A percentile compares a stretch with the other conserved stretches of the same genome.
Conservation (phyloP, 768 basidiomycete genomes). For the Pleurotus citrinopileatus region DNA sequence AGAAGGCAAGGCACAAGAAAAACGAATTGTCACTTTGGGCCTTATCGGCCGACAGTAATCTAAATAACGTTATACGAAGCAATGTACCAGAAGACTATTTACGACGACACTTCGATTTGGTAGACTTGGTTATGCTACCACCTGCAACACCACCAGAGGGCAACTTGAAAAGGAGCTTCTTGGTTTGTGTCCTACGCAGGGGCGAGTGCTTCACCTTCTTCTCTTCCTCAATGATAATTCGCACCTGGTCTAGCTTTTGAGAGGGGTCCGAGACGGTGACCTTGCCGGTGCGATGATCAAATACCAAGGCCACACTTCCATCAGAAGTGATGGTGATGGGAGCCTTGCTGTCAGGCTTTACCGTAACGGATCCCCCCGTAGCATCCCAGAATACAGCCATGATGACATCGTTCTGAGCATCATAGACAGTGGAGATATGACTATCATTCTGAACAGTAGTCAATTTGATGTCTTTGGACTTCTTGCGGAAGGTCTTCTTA, state of each 20-base stretch:
- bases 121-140: background rate
- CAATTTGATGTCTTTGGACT: slow-evolving; percentile 28
- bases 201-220: slow-evolving; percentile 7
- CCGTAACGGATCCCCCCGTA: slow-evolving; percentile 38
- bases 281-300: slow-evolving; percentile 34
- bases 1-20: too few relatives aligned
- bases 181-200: background rate
- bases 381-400: slow-evolving; percentile 57
- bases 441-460: slow-evolving; percentile 44
- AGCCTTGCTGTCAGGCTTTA: slow-evolving; percentile 21
- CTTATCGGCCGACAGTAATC: background rate
- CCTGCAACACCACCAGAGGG: background rate
- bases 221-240: slow-evolving; percentile 33
- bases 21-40: too few relatives aligned
- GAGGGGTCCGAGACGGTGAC: slow-evolving; percentile 67
- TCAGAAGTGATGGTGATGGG: slow-evolving; percentile 32
- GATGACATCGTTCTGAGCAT: slow-evolving; percentile 34
- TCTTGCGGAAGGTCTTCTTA: slow-evolving; percentile 35
- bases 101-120: background rate
- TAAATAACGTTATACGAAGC: background rate
- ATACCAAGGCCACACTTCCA: slow-evolving; percentile 43
- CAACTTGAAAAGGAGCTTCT: background rate
- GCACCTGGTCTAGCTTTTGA: slow-evolving; percentile 39
- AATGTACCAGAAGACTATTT: background rate
- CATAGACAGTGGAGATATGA: slow-evolving; percentile 48